These are phyloP conservation scores for Penicillium nucicola DNA, from an alignment of 495 filamentous ascomycete genomes.

Conservation along the genomic window DNA sequence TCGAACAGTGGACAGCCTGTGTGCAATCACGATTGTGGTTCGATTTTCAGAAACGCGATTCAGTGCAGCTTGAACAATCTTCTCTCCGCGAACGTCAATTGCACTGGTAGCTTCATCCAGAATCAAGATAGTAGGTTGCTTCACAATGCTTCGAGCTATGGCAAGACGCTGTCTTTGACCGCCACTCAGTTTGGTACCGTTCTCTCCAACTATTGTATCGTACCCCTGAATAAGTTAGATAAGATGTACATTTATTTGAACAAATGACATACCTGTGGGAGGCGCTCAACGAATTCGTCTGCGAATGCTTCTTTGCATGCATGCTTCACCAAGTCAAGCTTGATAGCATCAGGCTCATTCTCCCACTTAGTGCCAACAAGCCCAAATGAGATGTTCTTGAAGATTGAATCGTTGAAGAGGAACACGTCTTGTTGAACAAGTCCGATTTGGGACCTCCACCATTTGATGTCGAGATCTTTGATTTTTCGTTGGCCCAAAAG, in stretches of 20 bases:
- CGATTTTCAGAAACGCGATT: constrained; percentile 35
- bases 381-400: constrained; percentile 74
- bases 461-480: constrained; percentile 69
- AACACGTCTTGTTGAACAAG: constrained; percentile 54
- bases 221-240: constrained; percentile 22
- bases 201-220: constrained; percentile 33
- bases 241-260: too few species aligned
- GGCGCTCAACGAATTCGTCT: constrained; percentile 35
- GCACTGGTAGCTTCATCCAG: constrained; percentile 52
- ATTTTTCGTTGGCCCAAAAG: constrained; percentile 47
- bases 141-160: constrained; percentile 77
- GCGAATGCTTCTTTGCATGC: constrained; percentile 69
- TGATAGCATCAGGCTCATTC: constrained; percentile 42
- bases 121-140: constrained; percentile 76
- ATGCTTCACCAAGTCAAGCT: constrained; percentile 34
- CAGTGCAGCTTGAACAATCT: constrained; percentile 45
- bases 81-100: constrained; percentile 48
- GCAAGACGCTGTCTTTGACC: constrained; percentile 61
- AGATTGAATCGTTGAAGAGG: constrained; percentile 72
- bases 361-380: constrained; percentile 65
- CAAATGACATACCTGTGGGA: constrained; percentile 25
- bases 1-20: constrained; percentile 55
- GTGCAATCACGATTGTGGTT: constrained; percentile 51
- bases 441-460: constrained; percentile 77
- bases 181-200: constrained; percentile 34